These are phyloP conservation scores for Diaporthe capsici DNA, from an alignment of 2,329 filamentous ascomycete species.

Conservation along the genomic window DNA sequence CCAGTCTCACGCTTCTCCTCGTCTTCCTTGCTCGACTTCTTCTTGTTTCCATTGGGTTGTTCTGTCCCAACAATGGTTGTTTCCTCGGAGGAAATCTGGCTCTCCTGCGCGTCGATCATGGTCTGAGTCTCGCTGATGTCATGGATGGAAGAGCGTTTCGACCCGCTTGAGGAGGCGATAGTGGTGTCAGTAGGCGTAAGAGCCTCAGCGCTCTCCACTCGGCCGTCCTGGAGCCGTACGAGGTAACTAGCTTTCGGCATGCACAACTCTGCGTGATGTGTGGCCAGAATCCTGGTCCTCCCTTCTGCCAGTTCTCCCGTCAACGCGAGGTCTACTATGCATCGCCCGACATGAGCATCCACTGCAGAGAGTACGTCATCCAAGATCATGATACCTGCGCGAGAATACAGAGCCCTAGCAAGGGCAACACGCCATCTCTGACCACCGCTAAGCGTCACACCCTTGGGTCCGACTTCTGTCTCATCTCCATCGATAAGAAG, in stretches of 20 bases:
- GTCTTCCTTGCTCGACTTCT: constrained; percentile 42
- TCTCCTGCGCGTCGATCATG: constrained; percentile 34
- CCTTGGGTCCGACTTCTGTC: constrained; percentile 59
- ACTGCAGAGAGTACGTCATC: constrained; percentile 67
- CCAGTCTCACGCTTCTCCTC: constrained; percentile 52
- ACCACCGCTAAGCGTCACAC: constrained; percentile 60
- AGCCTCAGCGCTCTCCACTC: constrained; percentile 45
- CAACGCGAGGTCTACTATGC: constrained; percentile 66
- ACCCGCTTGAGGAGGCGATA: constrained; percentile 28
- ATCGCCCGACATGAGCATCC: constrained; percentile 58
- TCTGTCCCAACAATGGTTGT: constrained; percentile 37
- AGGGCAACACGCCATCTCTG: constrained; percentile 62
- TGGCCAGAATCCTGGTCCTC: constrained; percentile 75
- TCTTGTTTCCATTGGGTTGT: constrained; percentile 28
- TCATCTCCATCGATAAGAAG: constrained; percentile 58
- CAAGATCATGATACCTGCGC: constrained; percentile 59
- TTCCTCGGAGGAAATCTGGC: constrained; percentile 39
- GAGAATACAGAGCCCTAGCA: constrained; percentile 61
- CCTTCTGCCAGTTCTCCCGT: constrained; percentile 63
- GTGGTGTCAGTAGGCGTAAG: constrained; percentile 37
- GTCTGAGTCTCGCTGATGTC: constrained; percentile 41
- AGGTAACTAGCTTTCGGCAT: constrained; percentile 49
- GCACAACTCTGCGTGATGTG: constrained; percentile 60
- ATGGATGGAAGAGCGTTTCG: constrained; percentile 37
- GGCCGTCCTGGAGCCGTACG: constrained; percentile 49